Conservation (phyloP, 495 filamentous ascomycete genomes). For the Jackrogersella multiformis region DNA sequence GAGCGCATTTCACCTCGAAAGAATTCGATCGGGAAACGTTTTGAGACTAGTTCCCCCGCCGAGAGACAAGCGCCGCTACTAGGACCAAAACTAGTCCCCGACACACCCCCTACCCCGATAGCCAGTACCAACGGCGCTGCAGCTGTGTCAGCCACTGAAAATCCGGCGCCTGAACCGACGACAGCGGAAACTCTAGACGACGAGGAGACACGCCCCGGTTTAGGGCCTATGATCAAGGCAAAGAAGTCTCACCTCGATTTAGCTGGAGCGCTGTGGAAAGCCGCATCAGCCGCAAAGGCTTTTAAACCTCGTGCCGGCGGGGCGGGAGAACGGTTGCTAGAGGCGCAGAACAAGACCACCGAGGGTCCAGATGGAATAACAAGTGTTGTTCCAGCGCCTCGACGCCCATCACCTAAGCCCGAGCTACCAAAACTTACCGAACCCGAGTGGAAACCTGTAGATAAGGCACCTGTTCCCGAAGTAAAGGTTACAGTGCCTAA, state of each 20-base stretch:
- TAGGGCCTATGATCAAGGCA: constrained; percentile 87
- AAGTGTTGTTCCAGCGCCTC: constrained; percentile 82
- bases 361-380: constrained; percentile 87
- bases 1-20: constrained; percentile 55
- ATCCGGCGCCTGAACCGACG: constrained; percentile 32
- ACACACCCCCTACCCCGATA: constrained; percentile 13
- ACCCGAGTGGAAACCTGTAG: constrained; percentile 47
- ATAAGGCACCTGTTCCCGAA: constrained; percentile 56
- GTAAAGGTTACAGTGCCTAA: constrained; percentile 59
- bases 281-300: constrained; percentile 77
- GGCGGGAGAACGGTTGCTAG: constrained; percentile 75
- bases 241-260: constrained; percentile 75
- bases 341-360: constrained; percentile 60
- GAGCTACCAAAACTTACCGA: constrained; percentile 34
- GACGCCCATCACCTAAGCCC: constrained; percentile 46
- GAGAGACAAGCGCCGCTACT: constrained; percentile 21
- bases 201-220: constrained; percentile 74
- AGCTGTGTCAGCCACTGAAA: constrained; percentile 34
- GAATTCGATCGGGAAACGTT: constrained; percentile 42
- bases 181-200: constrained; percentile 46
- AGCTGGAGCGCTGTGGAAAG: constrained; percentile 82
- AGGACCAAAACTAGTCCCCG: constrained; percentile 22
- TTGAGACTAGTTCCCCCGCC: constrained; percentile 22
- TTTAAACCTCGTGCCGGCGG: constrained; percentile 89
- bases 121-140: constrained; percentile 33